Base-by-base conservation (phyloP, 305 asterid genomes). In the Rubia peregrina region DNA sequence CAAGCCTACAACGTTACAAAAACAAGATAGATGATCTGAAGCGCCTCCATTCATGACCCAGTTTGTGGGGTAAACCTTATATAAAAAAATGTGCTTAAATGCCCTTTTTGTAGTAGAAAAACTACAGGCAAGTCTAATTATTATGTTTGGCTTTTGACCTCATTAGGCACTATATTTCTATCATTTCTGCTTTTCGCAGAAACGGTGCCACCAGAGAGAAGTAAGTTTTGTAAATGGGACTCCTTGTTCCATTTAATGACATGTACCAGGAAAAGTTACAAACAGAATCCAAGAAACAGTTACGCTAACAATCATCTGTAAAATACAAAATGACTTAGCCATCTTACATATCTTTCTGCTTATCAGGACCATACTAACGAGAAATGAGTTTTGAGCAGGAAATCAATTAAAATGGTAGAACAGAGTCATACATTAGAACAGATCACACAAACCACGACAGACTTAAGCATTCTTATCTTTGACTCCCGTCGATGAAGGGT, bases 381-480 rank as follows among this genome's bases (percentile, higher is more conserved):
- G 19, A 67, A 65, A 9, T 6, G 49, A 59, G 26, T 56, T 73
- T 43, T 44, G 19, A 67, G 49, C 36, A 61, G 1, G 60, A 67
- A 36, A 49, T 7, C 42, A 22, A 42, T 13, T 33, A 55, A 30
- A 9, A 16, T 21, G 8, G 41, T 40, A 22, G 55, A 43, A n/a
- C 48, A 41, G 21, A 67, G 24, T 38, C 69, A 74, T 38, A 33
- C 62, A 16, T 3, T 9, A 61, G 55, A 72, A 68, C 60, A 55
- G 61, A 73, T 43, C 59, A 57, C 68, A 69, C 55, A 26, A 44
- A 48, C 22, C n/a, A n/a, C 40, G 44, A 67, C 49, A 0, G 43
- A 71, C 57, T 89, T 87, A 85, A n/a, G 77, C 75, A 59, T 78
- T 81, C 88, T 89, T 91, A 75, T 76, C 84, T 77, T 88, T 85